Base-by-base conservation (phyloP, 1,284 basidiomycete species). In the Ustilago loliicola region DNA sequence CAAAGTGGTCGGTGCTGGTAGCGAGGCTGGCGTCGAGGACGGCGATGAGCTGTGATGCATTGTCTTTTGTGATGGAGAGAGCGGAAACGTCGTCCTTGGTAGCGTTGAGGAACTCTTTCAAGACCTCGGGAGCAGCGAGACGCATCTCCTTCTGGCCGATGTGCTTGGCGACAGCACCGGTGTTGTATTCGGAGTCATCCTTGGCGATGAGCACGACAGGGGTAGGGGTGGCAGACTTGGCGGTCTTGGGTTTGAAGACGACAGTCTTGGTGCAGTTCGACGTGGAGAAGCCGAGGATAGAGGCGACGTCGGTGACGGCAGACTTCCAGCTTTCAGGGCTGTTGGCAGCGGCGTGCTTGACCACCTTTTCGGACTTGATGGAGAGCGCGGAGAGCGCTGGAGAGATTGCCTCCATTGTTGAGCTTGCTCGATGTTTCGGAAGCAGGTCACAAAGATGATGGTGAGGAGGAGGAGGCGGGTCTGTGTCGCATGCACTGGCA, bases 181-280 rank as follows among this genome's bases (percentile, higher is more conserved):
- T 84, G 72, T 72, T 83, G 21, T 93, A 93, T 84, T 95, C 93
- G 19, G 94, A 94, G 47, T 90, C 89, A 82, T 96, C 94, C 81
- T 91, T 89, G 9, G 94, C 93, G 84, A 98, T 90, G 69, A 96
- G 91, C 60, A 98, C 90, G 61, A 97, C 91, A 8, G 95, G 95
- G 63, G 94, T 90, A 1, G 94, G 91, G 29, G 90, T 91, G 7
- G 93, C 94, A 0, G 90, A 90, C 88, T 97, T 97, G 55, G 95
- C 93, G 1, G 94, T 94, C 87, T 94, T 94, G 40, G 94, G 93
- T 85, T 95, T 95, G 90, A 93, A 94, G 61, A 94, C 92, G 79
- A 95, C 90, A 38, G 92, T 93, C 87, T 95, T 94, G 45, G 76
- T 75, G 68, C 72, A 78, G 54, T 74, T 66, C 8, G 60, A 61